phyloP scores from a whole-genome alignment of 23 red algal genomes.

The Pyropia yezoensis region DNA sequence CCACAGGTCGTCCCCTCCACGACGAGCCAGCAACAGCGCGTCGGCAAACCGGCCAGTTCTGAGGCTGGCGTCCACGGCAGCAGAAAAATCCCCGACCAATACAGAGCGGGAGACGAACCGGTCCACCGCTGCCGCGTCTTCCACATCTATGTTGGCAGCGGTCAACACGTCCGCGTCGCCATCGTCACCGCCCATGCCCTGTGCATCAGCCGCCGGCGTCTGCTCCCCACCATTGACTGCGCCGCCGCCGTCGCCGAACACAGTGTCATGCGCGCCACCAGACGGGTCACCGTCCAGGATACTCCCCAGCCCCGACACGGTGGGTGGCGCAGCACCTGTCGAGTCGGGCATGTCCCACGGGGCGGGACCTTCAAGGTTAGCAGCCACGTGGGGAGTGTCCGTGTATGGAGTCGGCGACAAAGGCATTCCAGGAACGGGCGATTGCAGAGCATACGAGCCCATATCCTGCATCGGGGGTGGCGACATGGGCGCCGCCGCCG shows the following conservation, averaged over 20 bases:
- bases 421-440: slow-evolving; percentile 4
- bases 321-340: slow-evolving; percentile 1
- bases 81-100: slow-evolving; percentile 56
- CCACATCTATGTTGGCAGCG: slow-evolving; percentile 18
- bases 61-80: slow-evolving; percentile 57
- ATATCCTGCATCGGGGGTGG: slow-evolving; percentile 11
- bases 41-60: slow-evolving; percentile 49
- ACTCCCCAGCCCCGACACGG: slow-evolving; percentile 30
- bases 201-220: background rate
- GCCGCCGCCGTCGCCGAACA: slow-evolving; percentile 6
- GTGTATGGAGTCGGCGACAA: slow-evolving; percentile 11
- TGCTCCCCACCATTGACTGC: slow-evolving; percentile 12
- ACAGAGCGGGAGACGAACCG: slow-evolving; percentile 29
- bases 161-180: slow-evolving; percentile 18
- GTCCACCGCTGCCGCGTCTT: slow-evolving; percentile 6
- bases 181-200: background rate
- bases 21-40: slow-evolving; percentile 69
- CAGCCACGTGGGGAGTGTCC: slow-evolving; percentile 6
- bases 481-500: slow-evolving; percentile 12
- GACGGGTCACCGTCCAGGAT: slow-evolving; percentile 32
- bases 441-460: slow-evolving; percentile 8
- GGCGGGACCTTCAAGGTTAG: slow-evolving; percentile 37
- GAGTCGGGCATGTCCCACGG: slow-evolving; percentile 62
- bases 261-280: background rate
- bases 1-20: slow-evolving; percentile 61